phyloP scores from a whole-genome alignment of 1,284 basidiomycete genomes.

The Cryptococcus sp. region DNA sequence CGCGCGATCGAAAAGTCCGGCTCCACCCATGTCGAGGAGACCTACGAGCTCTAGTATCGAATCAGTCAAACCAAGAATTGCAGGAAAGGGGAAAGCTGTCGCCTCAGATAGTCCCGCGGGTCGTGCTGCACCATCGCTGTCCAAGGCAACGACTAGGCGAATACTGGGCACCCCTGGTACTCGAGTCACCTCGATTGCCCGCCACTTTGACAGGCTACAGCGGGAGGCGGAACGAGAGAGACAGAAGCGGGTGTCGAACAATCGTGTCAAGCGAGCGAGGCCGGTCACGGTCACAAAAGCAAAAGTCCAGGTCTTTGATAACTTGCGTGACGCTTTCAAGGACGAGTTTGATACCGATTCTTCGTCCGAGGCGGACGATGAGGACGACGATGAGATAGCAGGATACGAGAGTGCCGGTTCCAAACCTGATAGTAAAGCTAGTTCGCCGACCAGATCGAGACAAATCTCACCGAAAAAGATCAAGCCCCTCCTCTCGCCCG shows the following conservation, averaged over 20 bases:
- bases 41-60: conserved; percentile 1
- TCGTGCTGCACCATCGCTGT: conserved; percentile 11
- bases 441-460: conserved; percentile 10
- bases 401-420: conserved; percentile 38
- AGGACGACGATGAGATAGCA: conserved; percentile 52
- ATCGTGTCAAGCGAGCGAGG: conserved; percentile 82
- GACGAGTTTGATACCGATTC: conserved; percentile 73
- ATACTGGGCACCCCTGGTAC: conserved; percentile 23
- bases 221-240: conserved; percentile 54
- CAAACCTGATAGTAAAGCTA: conserved; percentile 16
- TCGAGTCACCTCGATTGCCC: conserved; percentile 54
- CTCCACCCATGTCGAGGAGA: conserved; percentile 7
- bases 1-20: conserved; percentile 26
- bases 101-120: conserved; percentile 13
- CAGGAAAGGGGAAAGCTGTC: conserved; percentile 40
- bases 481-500: too few relatives aligned
- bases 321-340: conserved; percentile 84
- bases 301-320: conserved; percentile 84
- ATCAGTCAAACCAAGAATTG: conserved; percentile 29
- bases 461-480: conserved; percentile 15
- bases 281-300: conserved; percentile 87
- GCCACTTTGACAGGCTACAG: conserved; percentile 53
- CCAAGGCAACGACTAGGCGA: conserved; percentile 18
- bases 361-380: conserved; percentile 82
- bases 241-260: conserved; percentile 48